Percentiles rank a stretch among this genome's conserved stretches.
Evolutionary conservation across 306 rosid species (phyloP).

Genomic region (Begonia masoniana): DNA sequence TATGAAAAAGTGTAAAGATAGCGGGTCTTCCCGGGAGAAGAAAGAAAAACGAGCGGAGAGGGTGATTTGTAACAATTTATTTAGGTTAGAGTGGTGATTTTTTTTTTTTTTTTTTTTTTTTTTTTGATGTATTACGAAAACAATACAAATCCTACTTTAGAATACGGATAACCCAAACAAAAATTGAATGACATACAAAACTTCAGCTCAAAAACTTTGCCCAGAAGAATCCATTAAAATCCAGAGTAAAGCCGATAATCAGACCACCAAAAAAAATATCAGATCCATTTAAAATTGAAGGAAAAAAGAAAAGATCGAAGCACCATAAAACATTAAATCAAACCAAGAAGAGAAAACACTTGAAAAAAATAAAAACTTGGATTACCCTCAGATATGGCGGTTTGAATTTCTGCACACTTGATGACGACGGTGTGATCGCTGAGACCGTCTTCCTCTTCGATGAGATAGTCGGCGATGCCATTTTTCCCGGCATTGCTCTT

Average conservation of each 20-base stretch:
- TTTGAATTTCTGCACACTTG: constrained; percentile 88
- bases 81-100: too few species aligned
- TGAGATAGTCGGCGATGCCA: constrained; percentile 62
- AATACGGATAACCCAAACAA: too few species aligned
- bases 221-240: too few species aligned
- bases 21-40: too few species aligned
- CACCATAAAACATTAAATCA: neutral
- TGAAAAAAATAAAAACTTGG: neutral
- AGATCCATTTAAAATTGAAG: neutral
- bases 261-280: neutral
- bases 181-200: too few species aligned
- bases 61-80: too few species aligned
- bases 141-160: neutral
- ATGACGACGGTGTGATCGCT: constrained; percentile 77
- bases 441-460: constrained; percentile 87
- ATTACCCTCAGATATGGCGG: constrained; percentile 83
- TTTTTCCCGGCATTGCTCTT: constrained; percentile 32
- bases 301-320: neutral
- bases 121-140: neutral
- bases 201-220: too few species aligned
- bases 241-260: too few species aligned
- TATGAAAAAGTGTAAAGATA: too few species aligned
- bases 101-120: too few species aligned
- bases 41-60: too few species aligned
- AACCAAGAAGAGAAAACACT: neutral